phyloP scores from a whole-genome alignment of 257 asterid genomes.

The Ballota nigra region DNA sequence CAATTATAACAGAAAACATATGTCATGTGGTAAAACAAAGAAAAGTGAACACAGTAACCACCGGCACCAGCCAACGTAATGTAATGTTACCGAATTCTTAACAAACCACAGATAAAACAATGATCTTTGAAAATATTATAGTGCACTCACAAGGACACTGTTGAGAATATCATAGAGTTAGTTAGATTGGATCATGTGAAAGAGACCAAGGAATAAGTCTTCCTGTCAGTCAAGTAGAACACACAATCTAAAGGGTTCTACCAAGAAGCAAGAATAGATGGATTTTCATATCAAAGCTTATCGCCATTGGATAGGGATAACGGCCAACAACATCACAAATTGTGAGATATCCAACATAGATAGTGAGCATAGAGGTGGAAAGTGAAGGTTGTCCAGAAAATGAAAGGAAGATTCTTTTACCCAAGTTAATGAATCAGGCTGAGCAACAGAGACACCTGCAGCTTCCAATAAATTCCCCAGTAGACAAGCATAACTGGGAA shows the following conservation, averaged over 20 bases:
- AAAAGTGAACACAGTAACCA: background rate
- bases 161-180: conserved; percentile 6
- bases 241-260: no score
- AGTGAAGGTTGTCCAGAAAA: conserved; percentile 1
- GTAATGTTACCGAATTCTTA: background rate
- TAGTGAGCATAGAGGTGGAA: conserved; percentile 13
- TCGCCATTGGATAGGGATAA: background rate
- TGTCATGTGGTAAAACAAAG: background rate
- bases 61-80: conserved; percentile 9
- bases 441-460: conserved; percentile 65
- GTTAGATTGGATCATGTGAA: background rate
- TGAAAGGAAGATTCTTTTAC: conserved; percentile 36
- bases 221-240: no score
- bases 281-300: conserved; percentile 13
- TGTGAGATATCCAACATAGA: conserved; percentile 11
- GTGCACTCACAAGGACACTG: background rate
- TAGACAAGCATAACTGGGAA: conserved; percentile 87
- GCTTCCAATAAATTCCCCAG: conserved; percentile 87
- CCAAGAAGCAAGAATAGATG: background rate
- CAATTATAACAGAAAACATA: background rate
- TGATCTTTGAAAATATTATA: background rate
- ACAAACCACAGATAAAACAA: conserved; percentile 1
- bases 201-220: no score
- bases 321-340: conserved; percentile 7
- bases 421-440: conserved; percentile 71